Conservation (phyloP, 768 basidiomycete genomes). For the Boletus coccyginus region DNA sequence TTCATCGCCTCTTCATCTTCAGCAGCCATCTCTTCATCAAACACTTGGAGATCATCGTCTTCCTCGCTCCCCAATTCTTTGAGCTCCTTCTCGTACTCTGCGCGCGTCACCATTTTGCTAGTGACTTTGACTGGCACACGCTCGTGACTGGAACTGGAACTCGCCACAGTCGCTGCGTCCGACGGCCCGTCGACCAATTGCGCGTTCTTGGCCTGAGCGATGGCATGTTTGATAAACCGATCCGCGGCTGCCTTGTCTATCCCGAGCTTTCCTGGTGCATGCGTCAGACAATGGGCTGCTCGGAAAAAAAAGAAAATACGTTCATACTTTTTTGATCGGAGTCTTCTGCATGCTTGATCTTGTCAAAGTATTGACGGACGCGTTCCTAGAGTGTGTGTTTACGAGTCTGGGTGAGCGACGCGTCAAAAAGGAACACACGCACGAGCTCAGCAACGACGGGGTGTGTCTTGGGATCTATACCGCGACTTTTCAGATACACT, state of each 20-base stretch:
- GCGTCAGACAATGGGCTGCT: neutral
- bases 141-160: slow-evolving; percentile 14
- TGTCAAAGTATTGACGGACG: slow-evolving; percentile 77
- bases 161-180: neutral
- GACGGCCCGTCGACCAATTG: slow-evolving; percentile 34
- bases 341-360: slow-evolving; percentile 74
- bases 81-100: slow-evolving; percentile 57
- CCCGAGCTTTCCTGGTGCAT: slow-evolving; percentile 36
- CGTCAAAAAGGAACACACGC: neutral
- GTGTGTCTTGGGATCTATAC: slow-evolving; percentile 78
- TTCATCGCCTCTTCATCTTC: slow-evolving; percentile 11
- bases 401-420: neutral
- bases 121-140: slow-evolving; percentile 58
- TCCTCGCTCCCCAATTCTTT: slow-evolving; percentile 43
- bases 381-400: slow-evolving; percentile 49
- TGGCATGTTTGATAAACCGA: slow-evolving; percentile 84
- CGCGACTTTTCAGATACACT: slow-evolving; percentile 83
- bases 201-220: slow-evolving; percentile 53
- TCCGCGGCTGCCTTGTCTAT: slow-evolving; percentile 78
- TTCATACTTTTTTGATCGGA: slow-evolving; percentile 45
- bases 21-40: slow-evolving; percentile 26
- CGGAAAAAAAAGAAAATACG: neutral
- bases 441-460: slow-evolving; percentile 64
- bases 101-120: slow-evolving; percentile 69
- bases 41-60: slow-evolving; percentile 39